phyloP scores from a whole-genome alignment of 228 moss, liverwort and hornwort species.

The Sphagnum fallax region DNA sequence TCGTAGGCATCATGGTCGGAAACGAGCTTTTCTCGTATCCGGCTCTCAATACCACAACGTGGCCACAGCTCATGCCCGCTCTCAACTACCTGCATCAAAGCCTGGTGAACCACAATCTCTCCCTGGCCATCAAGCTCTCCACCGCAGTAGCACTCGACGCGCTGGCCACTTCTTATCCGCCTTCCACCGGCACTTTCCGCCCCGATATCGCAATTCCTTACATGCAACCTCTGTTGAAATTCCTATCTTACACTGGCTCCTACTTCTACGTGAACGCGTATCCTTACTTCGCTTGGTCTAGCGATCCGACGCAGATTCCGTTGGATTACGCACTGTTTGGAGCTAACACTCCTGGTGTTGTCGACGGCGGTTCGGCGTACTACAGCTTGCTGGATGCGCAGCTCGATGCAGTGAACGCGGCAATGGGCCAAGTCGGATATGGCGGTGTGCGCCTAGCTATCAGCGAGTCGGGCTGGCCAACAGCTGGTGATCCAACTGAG shows the following conservation, averaged over 20 bases:
- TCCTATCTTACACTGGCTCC: constrained; percentile 44
- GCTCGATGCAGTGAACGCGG: constrained; percentile 62
- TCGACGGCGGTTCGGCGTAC: constrained; percentile 39
- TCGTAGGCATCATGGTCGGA: constrained; percentile 61
- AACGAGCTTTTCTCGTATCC: constrained; percentile 62
- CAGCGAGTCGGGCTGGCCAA: constrained; percentile 89
- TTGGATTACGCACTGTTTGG: constrained; percentile 65
- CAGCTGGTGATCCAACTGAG: constrained; percentile 50
- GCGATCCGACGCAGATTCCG: constrained; percentile 52
- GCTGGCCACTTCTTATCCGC: constrained; percentile 52
- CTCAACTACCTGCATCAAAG: constrained; percentile 58
- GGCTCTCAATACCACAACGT: constrained; percentile 15
- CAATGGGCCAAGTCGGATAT: constrained; percentile 34
- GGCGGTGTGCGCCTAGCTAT: constrained; percentile 47
- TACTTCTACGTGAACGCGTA: constrained; percentile 75
- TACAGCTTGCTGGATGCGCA: constrained; percentile 60
- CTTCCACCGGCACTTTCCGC: constrained; percentile 63
- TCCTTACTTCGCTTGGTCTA: constrained; percentile 74
- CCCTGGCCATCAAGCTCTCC: constrained; percentile 50
- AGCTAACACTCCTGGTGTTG: constrained; percentile 15
- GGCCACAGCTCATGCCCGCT: constrained; percentile 41
- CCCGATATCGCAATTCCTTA: constrained; percentile 18
- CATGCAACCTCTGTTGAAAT: constrained; percentile 48
- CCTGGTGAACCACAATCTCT: constrained; percentile 46
- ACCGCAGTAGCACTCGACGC: constrained; percentile 59